Conservation (phyloP, 495 filamentous ascomycete species). For the Aspergillus mulundensis region DNA sequence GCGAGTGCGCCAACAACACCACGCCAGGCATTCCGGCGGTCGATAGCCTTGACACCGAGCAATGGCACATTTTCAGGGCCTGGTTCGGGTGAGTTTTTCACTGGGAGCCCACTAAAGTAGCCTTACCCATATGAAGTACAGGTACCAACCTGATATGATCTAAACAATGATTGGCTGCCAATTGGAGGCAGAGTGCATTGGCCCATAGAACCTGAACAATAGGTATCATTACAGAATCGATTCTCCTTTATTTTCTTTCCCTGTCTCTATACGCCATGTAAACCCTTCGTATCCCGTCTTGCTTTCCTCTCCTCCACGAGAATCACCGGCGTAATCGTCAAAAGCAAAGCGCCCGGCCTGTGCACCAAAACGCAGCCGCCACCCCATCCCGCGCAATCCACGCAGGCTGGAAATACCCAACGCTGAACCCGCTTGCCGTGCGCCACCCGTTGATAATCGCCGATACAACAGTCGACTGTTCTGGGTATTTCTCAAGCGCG, state of each 20-base stretch:
- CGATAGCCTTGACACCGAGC: constrained; percentile 44
- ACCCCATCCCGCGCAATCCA: constrained; percentile 40
- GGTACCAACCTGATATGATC: neutral
- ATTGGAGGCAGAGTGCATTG: neutral
- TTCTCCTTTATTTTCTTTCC: neutral
- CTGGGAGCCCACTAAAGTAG: constrained; percentile 42
- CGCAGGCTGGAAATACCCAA: constrained; percentile 44
- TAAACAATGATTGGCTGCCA: neutral
- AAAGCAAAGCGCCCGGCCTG: constrained; percentile 32
- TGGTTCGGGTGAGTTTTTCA: constrained; percentile 39
- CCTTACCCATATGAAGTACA: neutral
- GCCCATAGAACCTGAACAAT: constrained; percentile 1
- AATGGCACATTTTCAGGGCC: constrained; percentile 44
- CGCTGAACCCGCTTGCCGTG: constrained; percentile 42
- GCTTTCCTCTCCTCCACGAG: constrained; percentile 5
- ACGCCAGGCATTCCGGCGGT: constrained; percentile 43
- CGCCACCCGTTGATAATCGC: constrained; percentile 45
- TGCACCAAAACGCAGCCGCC: constrained; percentile 38
- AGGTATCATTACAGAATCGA: neutral
- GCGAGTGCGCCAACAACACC: constrained; percentile 42
- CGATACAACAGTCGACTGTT: constrained; percentile 36
- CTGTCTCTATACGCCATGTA: too few species aligned
- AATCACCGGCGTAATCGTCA: constrained; percentile 33
- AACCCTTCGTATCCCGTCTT: too few species aligned
- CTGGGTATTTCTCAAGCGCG: constrained; percentile 40